Evolutionary conservation across 306 rosid genomes (phyloP).

Genomic region (Echinosophora koreensis): DNA sequence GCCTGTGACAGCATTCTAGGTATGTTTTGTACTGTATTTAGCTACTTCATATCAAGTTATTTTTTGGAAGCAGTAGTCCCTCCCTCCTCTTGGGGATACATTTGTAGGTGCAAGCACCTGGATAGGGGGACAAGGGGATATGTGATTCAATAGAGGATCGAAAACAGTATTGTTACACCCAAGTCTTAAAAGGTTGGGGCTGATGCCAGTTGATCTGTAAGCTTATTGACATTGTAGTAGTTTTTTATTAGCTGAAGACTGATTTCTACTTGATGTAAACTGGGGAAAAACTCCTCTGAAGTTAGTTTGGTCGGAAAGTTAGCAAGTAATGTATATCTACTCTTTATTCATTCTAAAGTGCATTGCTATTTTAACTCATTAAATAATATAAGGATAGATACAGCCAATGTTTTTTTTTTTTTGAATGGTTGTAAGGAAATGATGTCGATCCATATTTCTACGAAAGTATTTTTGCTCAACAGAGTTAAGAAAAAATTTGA

Average conservation of each 20-base stretch:
- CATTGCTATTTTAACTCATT: neutral
- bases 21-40: conserved; percentile 41
- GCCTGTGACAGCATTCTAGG: conserved; percentile 71
- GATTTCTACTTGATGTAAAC: conserved; percentile 5
- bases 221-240: neutral
- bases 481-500: too few species aligned
- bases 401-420: too few species aligned
- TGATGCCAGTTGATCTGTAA: neutral
- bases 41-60: neutral
- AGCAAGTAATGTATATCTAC: neutral
- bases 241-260: neutral
- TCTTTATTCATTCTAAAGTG: neutral
- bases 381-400: neutral
- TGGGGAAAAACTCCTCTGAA: neutral
- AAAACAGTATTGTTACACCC: neutral
- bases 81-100: neutral
- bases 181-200: neutral
- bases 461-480: too few species aligned
- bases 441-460: too few species aligned
- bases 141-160: neutral
- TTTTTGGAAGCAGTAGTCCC: too few species aligned
- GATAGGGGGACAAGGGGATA: neutral
- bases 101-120: neutral
- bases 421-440: too few species aligned
- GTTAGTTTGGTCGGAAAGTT: neutral